These are phyloP conservation scores for Calocera viscosa DNA, from an alignment of 768 basidiomycete genomes.

Conservation along the genomic window DNA sequence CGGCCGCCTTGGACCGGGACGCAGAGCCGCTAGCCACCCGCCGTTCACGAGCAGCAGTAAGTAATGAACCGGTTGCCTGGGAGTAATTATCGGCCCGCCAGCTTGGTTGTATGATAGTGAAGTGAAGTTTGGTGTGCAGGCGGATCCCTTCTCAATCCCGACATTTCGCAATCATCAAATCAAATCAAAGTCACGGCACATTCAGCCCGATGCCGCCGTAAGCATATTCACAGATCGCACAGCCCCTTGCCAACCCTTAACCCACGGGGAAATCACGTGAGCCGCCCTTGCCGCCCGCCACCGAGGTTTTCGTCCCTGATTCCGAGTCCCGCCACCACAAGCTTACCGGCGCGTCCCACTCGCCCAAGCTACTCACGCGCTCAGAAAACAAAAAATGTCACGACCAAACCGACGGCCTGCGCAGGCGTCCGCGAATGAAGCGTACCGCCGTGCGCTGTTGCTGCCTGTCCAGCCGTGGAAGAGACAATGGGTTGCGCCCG, in stretches of 20 bases:
- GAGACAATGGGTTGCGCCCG: background rate
- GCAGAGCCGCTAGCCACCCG: no score
- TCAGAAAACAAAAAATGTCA: background rate
- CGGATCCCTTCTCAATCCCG: conserved; percentile 3
- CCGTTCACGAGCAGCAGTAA: background rate
- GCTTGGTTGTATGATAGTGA: background rate
- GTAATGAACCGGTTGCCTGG: no score
- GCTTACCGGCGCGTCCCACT: background rate
- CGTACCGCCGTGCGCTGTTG: background rate
- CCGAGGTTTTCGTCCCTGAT: background rate
- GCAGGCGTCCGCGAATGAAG: background rate
- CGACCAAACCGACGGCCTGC: background rate
- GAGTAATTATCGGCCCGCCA: no score
- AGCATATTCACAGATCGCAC: background rate
- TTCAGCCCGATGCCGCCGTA: background rate
- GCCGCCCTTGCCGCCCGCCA: background rate
- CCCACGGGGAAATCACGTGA: background rate
- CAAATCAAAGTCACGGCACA: background rate
- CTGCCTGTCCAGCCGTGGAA: conserved; percentile 5
- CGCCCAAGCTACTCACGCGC: background rate
- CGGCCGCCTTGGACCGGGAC: no score
- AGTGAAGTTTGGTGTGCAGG: background rate
- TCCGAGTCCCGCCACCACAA: background rate
- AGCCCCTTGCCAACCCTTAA: background rate
- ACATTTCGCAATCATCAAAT: background rate